Evolutionary conservation across 495 filamentous ascomycete genomes (phyloP).

Genomic region (Thermochaetoides thermophila): DNA sequence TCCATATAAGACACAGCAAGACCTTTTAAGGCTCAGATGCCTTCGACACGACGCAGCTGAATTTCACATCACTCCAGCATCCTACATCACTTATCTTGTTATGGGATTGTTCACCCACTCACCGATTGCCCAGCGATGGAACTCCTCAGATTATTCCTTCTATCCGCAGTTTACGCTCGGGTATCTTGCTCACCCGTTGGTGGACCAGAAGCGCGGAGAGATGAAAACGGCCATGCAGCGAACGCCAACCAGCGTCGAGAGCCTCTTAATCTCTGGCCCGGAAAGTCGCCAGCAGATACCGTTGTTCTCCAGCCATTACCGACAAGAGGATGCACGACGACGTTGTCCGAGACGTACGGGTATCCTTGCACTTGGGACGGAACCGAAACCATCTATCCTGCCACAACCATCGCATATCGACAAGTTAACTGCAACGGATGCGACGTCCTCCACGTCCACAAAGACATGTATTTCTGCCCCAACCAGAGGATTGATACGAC

Average conservation of each 20-base stretch:
- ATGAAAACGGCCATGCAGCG: neutral
- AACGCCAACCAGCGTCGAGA: neutral
- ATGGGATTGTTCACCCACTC: too few relatives aligned
- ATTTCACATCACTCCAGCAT: too few relatives aligned
- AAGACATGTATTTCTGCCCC: conserved; percentile 14
- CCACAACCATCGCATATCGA: conserved; percentile 10
- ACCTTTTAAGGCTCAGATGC: too few relatives aligned
- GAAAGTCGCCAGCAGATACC: neutral
- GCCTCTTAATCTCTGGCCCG: conserved; percentile 1
- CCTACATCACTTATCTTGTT: too few relatives aligned
- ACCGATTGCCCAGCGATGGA: conserved; percentile 9
- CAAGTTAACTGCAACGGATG: conserved; percentile 22
- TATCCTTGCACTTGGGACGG: conserved; percentile 18
- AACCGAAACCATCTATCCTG: conserved; percentile 14
- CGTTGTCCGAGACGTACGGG: conserved; percentile 2
- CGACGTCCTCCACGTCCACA: conserved; percentile 6
- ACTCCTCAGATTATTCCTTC: conserved; percentile 5
- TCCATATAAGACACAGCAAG: too few relatives aligned
- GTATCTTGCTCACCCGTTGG: conserved; percentile 8
- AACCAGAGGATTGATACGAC: conserved; percentile 12
- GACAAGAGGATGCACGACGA: conserved; percentile 16
- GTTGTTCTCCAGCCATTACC: neutral
- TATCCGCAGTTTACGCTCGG: conserved; percentile 6
- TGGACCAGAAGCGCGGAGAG: too few relatives aligned
- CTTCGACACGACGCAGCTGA: too few relatives aligned